Conservation (phyloP, 2,329 filamentous ascomycete genomes). For the Claviceps fusiformis region DNA sequence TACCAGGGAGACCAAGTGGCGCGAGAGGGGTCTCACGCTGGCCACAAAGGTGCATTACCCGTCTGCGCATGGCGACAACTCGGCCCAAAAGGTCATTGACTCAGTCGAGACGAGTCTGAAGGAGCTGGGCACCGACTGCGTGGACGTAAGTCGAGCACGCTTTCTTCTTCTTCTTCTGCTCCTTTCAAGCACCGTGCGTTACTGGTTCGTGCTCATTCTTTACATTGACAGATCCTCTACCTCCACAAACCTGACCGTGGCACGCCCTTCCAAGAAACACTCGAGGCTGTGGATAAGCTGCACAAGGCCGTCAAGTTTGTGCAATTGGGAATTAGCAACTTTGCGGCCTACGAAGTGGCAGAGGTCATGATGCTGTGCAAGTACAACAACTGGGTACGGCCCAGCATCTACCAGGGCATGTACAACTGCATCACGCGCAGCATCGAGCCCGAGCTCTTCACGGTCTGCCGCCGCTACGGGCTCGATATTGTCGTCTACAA, state of each 20-base stretch:
- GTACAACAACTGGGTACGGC: conserved; percentile 67
- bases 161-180: no score
- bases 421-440: conserved; percentile 69
- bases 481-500: conserved; percentile 74
- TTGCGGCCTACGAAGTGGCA: conserved; percentile 74
- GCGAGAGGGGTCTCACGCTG: conserved; percentile 60
- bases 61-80: conserved; percentile 11
- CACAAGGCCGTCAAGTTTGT: conserved; percentile 82
- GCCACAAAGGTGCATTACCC: conserved; percentile 70
- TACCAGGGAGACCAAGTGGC: conserved; percentile 62
- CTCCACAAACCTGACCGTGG: conserved; percentile 37
- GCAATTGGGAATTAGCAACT: conserved; percentile 69
- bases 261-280: conserved; percentile 65
- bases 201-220: background rate
- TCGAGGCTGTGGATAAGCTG: conserved; percentile 64
- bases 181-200: background rate
- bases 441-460: conserved; percentile 63
- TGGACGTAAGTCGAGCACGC: conserved; percentile 45
- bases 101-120: conserved; percentile 54
- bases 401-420: conserved; percentile 79
- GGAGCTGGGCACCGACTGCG: conserved; percentile 57
- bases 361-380: conserved; percentile 71
- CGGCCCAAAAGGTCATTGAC: conserved; percentile 47
- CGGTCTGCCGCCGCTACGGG: conserved; percentile 60
- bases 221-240: conserved; percentile 20